Conservation (phyloP, 352 stramenopile species). For the Phytophthora pini region DNA sequence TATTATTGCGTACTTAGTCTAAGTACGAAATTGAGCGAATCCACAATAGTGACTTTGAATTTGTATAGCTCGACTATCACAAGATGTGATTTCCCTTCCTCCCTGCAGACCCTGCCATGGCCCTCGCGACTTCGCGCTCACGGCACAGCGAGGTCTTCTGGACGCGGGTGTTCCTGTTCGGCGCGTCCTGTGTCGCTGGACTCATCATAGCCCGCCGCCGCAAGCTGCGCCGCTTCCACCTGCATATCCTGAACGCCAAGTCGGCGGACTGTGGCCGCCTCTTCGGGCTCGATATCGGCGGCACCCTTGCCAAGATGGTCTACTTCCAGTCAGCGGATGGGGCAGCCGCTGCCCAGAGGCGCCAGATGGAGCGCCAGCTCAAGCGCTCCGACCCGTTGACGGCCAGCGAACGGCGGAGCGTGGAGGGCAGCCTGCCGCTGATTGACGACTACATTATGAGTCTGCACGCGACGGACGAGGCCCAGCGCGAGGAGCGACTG, state of each 20-base stretch:
- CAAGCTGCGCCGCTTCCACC: constrained; percentile 74
- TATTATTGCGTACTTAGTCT: no score
- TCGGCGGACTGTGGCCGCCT: constrained; percentile 69
- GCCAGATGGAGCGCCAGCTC: constrained; percentile 39
- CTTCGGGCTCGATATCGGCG: constrained; percentile 94
- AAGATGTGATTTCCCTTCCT: no score
- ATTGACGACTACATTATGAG: constrained; percentile 65
- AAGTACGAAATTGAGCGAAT: no score
- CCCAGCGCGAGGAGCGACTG: constrained; percentile 63
- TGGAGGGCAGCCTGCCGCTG: constrained; percentile 55
- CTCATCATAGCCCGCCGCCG: constrained; percentile 73
- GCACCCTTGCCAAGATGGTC: constrained; percentile 93
- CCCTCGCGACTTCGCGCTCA: neutral
- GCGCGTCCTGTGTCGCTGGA: constrained; percentile 68
- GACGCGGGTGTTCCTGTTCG: constrained; percentile 77
- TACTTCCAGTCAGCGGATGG: constrained; percentile 88
- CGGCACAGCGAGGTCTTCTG: constrained; percentile 60
- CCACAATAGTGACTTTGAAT: no score
- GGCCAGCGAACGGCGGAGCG: constrained; percentile 15
- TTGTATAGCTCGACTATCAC: no score
- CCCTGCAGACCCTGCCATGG: no score
- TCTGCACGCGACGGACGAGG: constrained; percentile 49
- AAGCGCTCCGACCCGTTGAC: constrained; percentile 22
- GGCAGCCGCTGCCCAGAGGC: constrained; percentile 34
- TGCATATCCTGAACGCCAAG: constrained; percentile 74